Conservation (phyloP, 2,329 filamentous ascomycete genomes). For the Claviceps sp. region DNA sequence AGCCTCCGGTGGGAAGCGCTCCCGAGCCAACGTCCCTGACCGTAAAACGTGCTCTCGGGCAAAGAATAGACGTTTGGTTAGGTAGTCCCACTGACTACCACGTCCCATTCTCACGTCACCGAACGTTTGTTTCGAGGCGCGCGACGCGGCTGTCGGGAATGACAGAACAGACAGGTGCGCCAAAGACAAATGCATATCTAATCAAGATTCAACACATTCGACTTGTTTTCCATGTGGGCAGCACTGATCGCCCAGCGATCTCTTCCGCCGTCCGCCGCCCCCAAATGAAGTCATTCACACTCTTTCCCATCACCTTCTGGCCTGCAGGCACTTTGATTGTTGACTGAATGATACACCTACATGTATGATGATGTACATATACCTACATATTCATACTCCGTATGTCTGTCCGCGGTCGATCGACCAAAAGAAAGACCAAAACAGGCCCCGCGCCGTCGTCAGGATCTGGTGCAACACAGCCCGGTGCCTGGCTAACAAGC, state of each 20-base stretch:
- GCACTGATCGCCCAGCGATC: background rate
- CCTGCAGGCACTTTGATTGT: background rate
- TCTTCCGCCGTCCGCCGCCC: background rate
- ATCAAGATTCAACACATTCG: background rate
- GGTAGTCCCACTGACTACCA: background rate
- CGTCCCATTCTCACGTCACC: background rate
- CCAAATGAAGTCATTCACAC: background rate
- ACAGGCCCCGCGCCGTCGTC: background rate
- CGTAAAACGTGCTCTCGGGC: background rate
- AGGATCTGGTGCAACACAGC: background rate
- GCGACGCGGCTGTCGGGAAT: background rate
- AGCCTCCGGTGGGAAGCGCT: background rate
- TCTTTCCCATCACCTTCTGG: background rate
- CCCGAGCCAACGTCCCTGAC: background rate
- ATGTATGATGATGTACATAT: no score
- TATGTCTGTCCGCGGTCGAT: background rate
- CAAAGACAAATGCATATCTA: background rate
- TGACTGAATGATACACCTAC: no score
- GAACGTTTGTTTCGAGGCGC: background rate
- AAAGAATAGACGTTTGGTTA: background rate
- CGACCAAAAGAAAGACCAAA: background rate
- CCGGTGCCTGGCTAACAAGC: background rate
- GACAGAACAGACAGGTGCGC: background rate
- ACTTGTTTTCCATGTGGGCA: background rate
- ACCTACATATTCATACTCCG: no score